Base-by-base conservation (phyloP, 2,329 filamentous ascomycete genomes). In the Pseudohalonectria lignicola region DNA sequence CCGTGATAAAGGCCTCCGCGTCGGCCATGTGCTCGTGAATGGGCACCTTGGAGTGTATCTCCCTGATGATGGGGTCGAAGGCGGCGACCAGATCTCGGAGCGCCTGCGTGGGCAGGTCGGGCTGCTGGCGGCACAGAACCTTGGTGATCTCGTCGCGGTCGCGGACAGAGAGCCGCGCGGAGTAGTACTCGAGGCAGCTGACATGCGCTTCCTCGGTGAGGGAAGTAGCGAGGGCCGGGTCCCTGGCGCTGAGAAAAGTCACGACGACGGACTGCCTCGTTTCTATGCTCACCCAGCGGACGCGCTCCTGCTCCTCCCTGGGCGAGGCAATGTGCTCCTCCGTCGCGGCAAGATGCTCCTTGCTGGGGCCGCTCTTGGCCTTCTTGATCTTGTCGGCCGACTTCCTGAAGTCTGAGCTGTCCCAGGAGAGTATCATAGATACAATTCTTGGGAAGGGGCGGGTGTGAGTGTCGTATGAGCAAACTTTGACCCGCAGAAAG, bases 21-120 rank as follows among this genome's bases (percentile, higher is more conserved):
- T 84, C 76, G 28, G 69, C 68, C 6, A 90, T 56, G 16, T 84
- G 82, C 29, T 76, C 76, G 25, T 74, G 75, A 5, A 90, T 66
- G 49, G 88, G 80, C 18, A 87, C 71, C 2, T 73, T 71, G 39
- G 82, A 72, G 53, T 90, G 85, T 6, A 88, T 64, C 3, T 68
- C 62, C 17, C 83, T 70, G 40, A 92, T 85, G 42, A 87, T 76
- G 0, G 82, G 82, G 37, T 87, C 83, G 46, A 83, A 85, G 2
- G 79, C 78, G 1, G 69, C 63, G 5, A 87, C 71, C 0, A 68
- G 56, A 41, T 86, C 79, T 21, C 73, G 69, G 34, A 88, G 61
- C 1, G 75, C 68, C 8, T 75, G 69, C 0, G 84, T 88, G n/a
- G 87, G 66, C 9, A 82, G 66, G 48, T 90, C 85, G 0, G 85